These are phyloP conservation scores for Crataegus laevigata DNA, from an alignment of 306 rosid species.

Conservation along the genomic window DNA sequence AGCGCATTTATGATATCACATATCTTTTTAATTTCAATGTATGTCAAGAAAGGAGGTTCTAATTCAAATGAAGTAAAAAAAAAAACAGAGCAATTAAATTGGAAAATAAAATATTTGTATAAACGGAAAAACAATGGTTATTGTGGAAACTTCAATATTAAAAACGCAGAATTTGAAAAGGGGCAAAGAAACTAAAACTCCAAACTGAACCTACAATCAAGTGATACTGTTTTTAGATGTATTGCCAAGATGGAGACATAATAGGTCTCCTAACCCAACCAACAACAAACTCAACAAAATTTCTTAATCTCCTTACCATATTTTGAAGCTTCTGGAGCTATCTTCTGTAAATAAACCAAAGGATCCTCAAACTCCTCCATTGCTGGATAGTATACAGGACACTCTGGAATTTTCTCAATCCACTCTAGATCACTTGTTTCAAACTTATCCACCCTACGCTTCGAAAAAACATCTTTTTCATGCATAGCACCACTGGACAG, in stretches of 20 bases:
- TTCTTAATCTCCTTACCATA: slow-evolving; percentile 43
- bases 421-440: slow-evolving; percentile 75
- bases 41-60: neutral
- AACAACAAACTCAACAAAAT: neutral
- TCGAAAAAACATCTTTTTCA: slow-evolving; percentile 38
- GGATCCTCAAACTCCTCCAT: slow-evolving; percentile 93
- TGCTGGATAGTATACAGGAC: slow-evolving; percentile 87
- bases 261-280: neutral
- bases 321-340: slow-evolving; percentile 92
- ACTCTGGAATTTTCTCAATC: slow-evolving; percentile 73
- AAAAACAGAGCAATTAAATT: neutral
- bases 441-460: slow-evolving; percentile 82
- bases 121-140: neutral
- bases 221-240: neutral
- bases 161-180: neutral
- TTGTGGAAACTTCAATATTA: neutral
- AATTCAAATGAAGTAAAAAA: no score
- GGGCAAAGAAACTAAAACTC: neutral
- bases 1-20: neutral
- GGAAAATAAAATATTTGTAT: no score
- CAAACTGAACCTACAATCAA: neutral
- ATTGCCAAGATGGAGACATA: neutral
- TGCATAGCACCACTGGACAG: slow-evolving; percentile 14
- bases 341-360: slow-evolving; percentile 80
- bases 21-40: neutral